Evolutionary conservation across 768 basidiomycete species (phyloP), one percentile per base, ranked within the genome.

Genomic region (Leccinellum albellum): DNA sequence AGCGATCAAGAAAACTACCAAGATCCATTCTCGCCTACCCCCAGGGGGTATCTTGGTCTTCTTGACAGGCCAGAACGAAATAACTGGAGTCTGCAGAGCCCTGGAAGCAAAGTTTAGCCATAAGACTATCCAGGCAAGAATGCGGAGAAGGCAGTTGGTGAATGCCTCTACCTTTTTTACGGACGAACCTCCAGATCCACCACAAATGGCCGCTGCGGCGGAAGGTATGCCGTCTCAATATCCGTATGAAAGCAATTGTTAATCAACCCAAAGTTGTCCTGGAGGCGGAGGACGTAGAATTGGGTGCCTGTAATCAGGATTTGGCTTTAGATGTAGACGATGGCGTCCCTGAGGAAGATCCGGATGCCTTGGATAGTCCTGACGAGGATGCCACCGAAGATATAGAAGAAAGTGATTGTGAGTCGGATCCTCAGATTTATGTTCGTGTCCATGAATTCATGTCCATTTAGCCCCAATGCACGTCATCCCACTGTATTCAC

Each of bases 11-110:
- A 99, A 99, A 72, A 81, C 92, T 2, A 76, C 80, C 56, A 95
- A 97, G 72, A 98, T 99, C 44, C 97, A 99, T 71, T 82, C 89
- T 15, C 84, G 93, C 17, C 75, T 99, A 20, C 97, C 97, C 2
- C 84, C 91, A 0, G 97, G 97, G 0, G 97, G 95, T 4, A 88
- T 99, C 33, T 79, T 99, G 50, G 84, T 96, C 49, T 97, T 97
- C 70, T 76, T 98, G 61, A 98, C 97, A 0, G 97, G 97, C 21
- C 96, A 98, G 72, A 91, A 91, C 60, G 97, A 99, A 74, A 98
- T 99, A 63, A 78, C 79, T 14, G 88, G 88, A 3, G 83, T 97
- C 2, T 95, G 92, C 69, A 79, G 83, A 65, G 87, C 84, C 66
- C 73, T 99, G 51, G 89, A 95, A 66, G 82, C 83, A 46, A 84